These are phyloP conservation scores for Pythium volutum DNA, from an alignment of 352 stramenopile genomes.

Conservation along the genomic window DNA sequence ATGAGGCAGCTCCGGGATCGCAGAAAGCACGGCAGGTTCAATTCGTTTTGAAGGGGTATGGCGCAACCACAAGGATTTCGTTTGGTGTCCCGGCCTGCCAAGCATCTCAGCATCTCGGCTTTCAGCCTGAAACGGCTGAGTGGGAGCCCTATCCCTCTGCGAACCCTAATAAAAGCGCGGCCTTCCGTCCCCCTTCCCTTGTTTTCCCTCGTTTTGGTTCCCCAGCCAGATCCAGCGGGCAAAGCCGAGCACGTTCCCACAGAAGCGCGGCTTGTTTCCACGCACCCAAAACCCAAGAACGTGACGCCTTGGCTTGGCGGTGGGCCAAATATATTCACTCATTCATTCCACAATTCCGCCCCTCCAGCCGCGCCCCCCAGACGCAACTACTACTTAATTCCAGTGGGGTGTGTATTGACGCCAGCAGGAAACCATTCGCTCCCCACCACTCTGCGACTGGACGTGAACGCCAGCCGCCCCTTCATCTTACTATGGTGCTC, in stretches of 20 bases:
- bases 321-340: constrained; percentile 5
- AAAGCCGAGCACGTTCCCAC: constrained; percentile 17
- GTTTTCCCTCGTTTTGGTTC: constrained; percentile 10
- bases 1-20: no score
- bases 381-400: no score
- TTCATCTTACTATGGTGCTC: constrained; percentile 20
- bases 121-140: constrained; percentile 8
- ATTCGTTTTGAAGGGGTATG: neutral
- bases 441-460: no score
- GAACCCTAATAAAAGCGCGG: constrained; percentile 17
- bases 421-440: no score
- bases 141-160: constrained; percentile 2
- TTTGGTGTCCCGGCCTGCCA: constrained; percentile 2
- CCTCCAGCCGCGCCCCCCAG: neutral
- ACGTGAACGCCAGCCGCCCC: no score
- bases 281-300: neutral
- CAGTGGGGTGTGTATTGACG: neutral
- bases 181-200: neutral
- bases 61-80: neutral
- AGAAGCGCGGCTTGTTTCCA: constrained; percentile 1
- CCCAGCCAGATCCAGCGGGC: neutral
- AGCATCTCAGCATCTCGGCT: neutral
- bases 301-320: neutral
- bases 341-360: constrained; percentile 13
- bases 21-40: neutral